Evolutionary conservation across 495 filamentous ascomycete species (phyloP).

Genomic region (Podospora sp.): DNA sequence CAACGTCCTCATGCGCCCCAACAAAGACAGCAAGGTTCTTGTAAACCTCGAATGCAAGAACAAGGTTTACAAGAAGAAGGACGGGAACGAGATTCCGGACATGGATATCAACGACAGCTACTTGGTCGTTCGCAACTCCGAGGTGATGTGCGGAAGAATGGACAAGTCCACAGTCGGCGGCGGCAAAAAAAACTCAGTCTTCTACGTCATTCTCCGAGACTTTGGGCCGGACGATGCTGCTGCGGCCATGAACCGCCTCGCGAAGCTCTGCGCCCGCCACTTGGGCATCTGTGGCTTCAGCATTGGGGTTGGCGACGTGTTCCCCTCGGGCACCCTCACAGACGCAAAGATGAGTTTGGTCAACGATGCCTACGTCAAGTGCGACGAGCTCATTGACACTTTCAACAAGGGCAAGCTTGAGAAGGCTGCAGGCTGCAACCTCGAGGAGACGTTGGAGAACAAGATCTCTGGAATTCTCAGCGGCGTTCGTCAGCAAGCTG

Average conservation of each 20-base stretch:
- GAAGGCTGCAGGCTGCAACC: constrained; percentile 83
- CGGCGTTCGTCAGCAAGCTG: constrained; percentile 85
- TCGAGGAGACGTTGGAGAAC: constrained; percentile 91
- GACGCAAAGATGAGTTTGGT: constrained; percentile 74
- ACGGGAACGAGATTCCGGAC: constrained; percentile 60
- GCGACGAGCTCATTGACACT: constrained; percentile 79
- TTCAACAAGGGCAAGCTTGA: constrained; percentile 77
- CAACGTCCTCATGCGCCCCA: constrained; percentile 92
- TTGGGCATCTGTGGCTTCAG: constrained; percentile 92
- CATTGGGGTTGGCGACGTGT: constrained; percentile 93
- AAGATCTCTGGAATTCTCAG: constrained; percentile 87
- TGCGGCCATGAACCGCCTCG: constrained; percentile 89
- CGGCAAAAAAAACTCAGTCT: constrained; percentile 96
- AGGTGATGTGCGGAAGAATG: constrained; percentile 98
- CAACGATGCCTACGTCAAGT: constrained; percentile 73
- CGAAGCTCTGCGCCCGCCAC: constrained; percentile 85
- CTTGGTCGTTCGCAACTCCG: constrained; percentile 91
- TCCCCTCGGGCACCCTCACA: constrained; percentile 69
- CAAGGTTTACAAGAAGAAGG: constrained; percentile 69
- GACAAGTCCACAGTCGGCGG: constrained; percentile 94
- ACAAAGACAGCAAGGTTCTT: constrained; percentile 72
- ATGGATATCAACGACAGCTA: constrained; percentile 83
- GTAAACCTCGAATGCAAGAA: constrained; percentile 95
- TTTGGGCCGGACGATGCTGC: constrained; percentile 88
- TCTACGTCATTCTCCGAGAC: constrained; percentile 94